Evolutionary conservation across 1,284 basidiomycete genomes (phyloP).

Genomic region (Coniferiporia weirii): DNA sequence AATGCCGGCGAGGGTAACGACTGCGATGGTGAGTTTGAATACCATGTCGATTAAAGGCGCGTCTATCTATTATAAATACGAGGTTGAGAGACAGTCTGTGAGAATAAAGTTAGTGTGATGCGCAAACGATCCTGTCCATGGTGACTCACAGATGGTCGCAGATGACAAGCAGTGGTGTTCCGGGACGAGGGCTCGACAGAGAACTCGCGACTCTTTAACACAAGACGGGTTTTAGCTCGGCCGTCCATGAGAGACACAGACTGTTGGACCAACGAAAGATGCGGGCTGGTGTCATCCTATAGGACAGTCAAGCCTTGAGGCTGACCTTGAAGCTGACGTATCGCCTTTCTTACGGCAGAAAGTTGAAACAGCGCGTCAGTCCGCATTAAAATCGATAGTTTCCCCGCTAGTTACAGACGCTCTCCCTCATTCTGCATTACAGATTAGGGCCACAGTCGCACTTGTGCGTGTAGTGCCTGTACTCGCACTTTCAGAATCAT

Average conservation of each 20-base stretch:
- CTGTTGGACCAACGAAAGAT: neutral
- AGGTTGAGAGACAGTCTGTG: neutral
- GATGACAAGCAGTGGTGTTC: no score
- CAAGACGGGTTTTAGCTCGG: neutral
- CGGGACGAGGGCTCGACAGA: neutral
- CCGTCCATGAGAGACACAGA: neutral
- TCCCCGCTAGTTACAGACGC: no score
- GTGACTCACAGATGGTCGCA: no score
- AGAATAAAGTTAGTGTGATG: neutral
- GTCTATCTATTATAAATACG: neutral
- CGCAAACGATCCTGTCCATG: neutral
- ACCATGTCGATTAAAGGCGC: constrained; percentile 6
- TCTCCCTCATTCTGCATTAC: no score
- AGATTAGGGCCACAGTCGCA: no score
- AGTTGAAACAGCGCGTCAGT: neutral
- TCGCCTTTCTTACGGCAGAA: neutral
- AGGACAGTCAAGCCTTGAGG: neutral
- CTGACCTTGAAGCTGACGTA: neutral
- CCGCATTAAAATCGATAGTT: no score
- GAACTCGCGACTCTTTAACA: neutral
- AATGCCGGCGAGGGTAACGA: constrained; percentile 14
- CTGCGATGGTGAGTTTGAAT: constrained; percentile 14
- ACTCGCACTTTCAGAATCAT: no score
- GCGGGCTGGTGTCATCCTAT: neutral
- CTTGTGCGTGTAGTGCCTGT: no score